Evolutionary conservation across 140 eudicot genomes (phyloP).

Genomic region (Anethum foeniculum): DNA sequence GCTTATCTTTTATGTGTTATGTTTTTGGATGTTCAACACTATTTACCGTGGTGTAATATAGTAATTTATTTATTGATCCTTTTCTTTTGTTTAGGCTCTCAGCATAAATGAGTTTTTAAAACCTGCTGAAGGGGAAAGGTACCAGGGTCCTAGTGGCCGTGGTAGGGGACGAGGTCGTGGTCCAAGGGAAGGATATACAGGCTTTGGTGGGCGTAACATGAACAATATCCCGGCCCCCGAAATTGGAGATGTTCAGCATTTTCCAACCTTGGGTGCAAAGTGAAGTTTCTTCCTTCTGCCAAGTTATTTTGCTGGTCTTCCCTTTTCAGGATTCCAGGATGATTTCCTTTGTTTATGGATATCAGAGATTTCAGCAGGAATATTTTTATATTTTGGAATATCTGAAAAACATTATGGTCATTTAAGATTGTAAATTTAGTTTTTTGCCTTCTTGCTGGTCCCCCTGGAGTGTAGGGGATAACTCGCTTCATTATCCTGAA

Average conservation of each 20-base stretch:
- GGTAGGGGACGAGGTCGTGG: conserved; percentile 58
- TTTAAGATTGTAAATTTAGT: background rate
- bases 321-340: background rate
- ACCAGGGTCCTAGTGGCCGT: conserved; percentile 52
- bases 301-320: conserved; percentile 5
- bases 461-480: conserved; percentile 14
- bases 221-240: conserved; percentile 39
- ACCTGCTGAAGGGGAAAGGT: conserved; percentile 17
- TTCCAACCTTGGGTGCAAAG: conserved; percentile 61
- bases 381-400: conserved; percentile 2
- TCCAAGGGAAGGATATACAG: conserved; percentile 15
- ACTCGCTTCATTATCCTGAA: conserved; percentile 9
- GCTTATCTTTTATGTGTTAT: background rate
- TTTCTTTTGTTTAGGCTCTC: conserved; percentile 6
- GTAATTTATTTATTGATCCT: background rate
- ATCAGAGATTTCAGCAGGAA: background rate
- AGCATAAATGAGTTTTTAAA: no score
- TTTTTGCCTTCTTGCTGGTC: conserved; percentile 22
- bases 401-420: conserved; percentile 7
- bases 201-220: conserved; percentile 24
- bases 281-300: conserved; percentile 15
- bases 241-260: conserved; percentile 59
- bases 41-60: background rate
- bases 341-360: no score
- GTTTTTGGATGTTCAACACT: no score